These are phyloP conservation scores for Arxiozyma telluris DNA, from an alignment of 1,139 yeast species.

Conservation along the genomic window DNA sequence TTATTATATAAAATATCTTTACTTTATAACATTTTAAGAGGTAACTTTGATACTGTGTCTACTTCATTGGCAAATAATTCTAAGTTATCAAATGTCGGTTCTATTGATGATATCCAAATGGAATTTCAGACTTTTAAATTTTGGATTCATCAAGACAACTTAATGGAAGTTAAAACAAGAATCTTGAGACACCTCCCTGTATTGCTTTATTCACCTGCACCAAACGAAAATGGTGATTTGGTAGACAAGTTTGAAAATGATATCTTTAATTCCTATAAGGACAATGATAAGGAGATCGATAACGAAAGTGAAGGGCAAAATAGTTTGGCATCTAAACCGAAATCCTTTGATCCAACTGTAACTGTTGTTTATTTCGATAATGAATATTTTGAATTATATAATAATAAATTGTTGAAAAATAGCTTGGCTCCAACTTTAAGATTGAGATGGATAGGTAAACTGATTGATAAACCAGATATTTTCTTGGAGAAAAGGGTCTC, in stretches of 20 bases:
- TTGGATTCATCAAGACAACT: constrained; percentile 93
- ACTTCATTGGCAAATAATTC: constrained; percentile 27
- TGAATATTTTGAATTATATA: constrained; percentile 72
- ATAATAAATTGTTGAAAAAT: constrained; percentile 64
- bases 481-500: constrained; percentile 68
- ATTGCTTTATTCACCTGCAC: constrained; percentile 54
- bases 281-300: constrained; percentile 23
- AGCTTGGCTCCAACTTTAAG: constrained; percentile 72
- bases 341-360: constrained; percentile 68
- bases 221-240: constrained; percentile 28
- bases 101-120: constrained; percentile 31
- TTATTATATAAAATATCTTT: constrained; percentile 74
- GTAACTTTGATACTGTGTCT: constrained; percentile 23
- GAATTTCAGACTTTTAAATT: constrained; percentile 76
- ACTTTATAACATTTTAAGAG: constrained; percentile 67
- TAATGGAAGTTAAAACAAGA: constrained; percentile 94
- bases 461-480: constrained; percentile 67
- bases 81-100: constrained; percentile 24
- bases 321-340: constrained; percentile 29
- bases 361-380: constrained; percentile 87
- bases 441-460: constrained; percentile 84
- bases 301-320: constrained; percentile 34
- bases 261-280: constrained; percentile 32
- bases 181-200: constrained; percentile 91
- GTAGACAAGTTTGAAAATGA: constrained; percentile 27